Conservation (phyloP, 805 yeast genomes). For the Komagataella mondaviorum region DNA sequence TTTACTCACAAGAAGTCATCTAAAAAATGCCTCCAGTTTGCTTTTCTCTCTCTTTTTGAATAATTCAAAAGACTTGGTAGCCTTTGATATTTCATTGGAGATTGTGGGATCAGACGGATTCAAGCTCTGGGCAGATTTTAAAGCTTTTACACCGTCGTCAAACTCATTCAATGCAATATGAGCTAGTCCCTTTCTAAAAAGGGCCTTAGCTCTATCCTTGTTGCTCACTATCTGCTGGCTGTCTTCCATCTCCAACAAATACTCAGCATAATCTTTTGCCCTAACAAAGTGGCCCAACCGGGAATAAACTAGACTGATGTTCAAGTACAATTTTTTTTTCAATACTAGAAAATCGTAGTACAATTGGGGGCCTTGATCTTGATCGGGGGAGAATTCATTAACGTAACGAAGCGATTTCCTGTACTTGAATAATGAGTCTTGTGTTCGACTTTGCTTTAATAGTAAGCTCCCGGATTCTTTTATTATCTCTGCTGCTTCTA, state of each 20-base stretch:
- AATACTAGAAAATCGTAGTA: constrained; percentile 33
- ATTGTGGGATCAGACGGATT: constrained; percentile 39
- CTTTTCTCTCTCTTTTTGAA: constrained; percentile 32
- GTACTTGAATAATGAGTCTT: constrained; percentile 50
- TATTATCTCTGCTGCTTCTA: constrained; percentile 35
- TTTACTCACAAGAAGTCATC: no score
- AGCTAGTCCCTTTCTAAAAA: constrained; percentile 35
- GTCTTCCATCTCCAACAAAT: constrained; percentile 36
- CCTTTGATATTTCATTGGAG: constrained; percentile 24
- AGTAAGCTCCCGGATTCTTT: constrained; percentile 56
- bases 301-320: constrained; percentile 41
- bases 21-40: neutral
- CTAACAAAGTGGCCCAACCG: constrained; percentile 34
- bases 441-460: constrained; percentile 35
- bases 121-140: constrained; percentile 26
- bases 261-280: constrained; percentile 41
- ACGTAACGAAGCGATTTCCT: constrained; percentile 54
- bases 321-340: constrained; percentile 37
- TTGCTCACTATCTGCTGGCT: constrained; percentile 7
- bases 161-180: constrained; percentile 26
- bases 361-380: constrained; percentile 43
- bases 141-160: constrained; percentile 33
- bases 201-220: constrained; percentile 42
- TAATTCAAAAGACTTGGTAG: constrained; percentile 24
- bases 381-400: constrained; percentile 61